These are phyloP conservation scores for Toxicodendron radicans DNA, from an alignment of 345 rosid species.

Conservation along the genomic window DNA sequence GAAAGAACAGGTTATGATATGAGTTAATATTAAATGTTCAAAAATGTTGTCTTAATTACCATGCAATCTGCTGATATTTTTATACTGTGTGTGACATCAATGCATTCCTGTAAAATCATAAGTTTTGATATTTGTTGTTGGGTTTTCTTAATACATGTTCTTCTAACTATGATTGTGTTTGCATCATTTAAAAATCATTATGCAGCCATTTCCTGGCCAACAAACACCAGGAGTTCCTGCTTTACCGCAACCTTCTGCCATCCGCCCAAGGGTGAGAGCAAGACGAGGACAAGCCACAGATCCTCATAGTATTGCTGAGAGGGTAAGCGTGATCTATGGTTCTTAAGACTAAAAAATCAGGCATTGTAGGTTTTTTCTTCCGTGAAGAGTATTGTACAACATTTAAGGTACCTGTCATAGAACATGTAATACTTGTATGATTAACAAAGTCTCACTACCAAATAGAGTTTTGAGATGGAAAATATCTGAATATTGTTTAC, in stretches of 20 bases:
- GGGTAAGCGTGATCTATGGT: slow-evolving; percentile 39
- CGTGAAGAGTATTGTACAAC: neutral
- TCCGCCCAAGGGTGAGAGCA: slow-evolving; percentile 64
- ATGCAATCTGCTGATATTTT: neutral
- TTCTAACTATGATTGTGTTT: neutral
- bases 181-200: slow-evolving; percentile 1
- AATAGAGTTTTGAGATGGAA: neutral
- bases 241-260: slow-evolving; percentile 40
- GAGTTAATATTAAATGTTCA: too few relatives aligned
- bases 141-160: neutral
- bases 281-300: slow-evolving; percentile 69
- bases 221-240: slow-evolving; percentile 37
- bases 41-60: neutral
- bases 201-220: slow-evolving; percentile 51
- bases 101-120: too few relatives aligned
- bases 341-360: neutral
- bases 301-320: slow-evolving; percentile 70
- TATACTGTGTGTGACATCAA: too few relatives aligned
- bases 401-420: neutral
- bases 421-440: neutral
- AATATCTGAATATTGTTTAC: neutral
- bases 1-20: too few relatives aligned
- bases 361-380: neutral
- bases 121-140: too few relatives aligned
- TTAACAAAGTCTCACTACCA: neutral